These are phyloP conservation scores for Pseudozyma thailandica DNA, from an alignment of 1,284 basidiomycete genomes.

Conservation along the genomic window DNA sequence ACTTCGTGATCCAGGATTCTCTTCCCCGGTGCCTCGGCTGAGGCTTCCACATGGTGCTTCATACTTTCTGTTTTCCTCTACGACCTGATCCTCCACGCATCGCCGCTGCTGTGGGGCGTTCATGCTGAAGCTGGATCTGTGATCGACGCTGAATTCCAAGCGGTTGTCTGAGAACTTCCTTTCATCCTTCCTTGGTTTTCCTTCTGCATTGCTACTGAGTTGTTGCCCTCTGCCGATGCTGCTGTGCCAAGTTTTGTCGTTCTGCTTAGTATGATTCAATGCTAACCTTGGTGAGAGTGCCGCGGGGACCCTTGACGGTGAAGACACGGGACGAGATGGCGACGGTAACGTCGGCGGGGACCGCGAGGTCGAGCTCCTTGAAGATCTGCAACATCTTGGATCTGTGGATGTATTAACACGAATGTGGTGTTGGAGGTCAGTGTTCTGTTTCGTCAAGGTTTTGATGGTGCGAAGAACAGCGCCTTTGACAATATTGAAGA, in stretches of 20 bases:
- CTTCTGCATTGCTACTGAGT: not conserved
- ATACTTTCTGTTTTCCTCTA: no score
- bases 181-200: not conserved
- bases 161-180: no score
- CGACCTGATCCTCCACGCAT: no score
- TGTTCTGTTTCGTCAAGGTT: conserved; percentile 9
- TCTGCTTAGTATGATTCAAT: conserved; percentile 12
- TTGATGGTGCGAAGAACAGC: not conserved
- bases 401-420: conserved; percentile 15
- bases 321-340: conserved; percentile 62
- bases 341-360: conserved; percentile 63
- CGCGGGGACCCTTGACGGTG: conserved; percentile 68
- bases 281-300: conserved; percentile 67
- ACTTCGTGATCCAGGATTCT: no score
- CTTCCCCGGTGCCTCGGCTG: no score
- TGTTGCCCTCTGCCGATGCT: conserved; percentile 1
- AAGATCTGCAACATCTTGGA: conserved; percentile 67
- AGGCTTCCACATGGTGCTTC: no score
- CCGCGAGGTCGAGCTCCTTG: conserved; percentile 68
- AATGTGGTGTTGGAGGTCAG: not conserved
- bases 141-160: no score
- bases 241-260: conserved; percentile 7
- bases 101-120: no score
- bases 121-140: no score
- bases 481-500: not conserved